Percentiles rank a stretch among this genome's conserved stretches.
These are phyloP conservation scores for Neobulgaria alba DNA, from an alignment of 2,329 filamentous ascomycete genomes.

Conservation along the genomic window DNA sequence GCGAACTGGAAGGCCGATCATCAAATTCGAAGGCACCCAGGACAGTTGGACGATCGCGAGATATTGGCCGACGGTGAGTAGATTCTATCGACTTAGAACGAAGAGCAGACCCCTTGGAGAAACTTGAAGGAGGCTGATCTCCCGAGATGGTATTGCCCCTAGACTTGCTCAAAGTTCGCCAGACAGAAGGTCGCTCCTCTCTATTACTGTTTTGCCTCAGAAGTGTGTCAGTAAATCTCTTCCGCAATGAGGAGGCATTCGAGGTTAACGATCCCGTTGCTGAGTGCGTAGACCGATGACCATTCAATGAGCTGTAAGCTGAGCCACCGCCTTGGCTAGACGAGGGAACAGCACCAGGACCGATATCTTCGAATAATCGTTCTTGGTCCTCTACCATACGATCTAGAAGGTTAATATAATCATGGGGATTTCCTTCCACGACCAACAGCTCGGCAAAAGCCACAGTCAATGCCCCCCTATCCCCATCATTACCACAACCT, in stretches of 20 bases:
- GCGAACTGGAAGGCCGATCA: slow-evolving; percentile 51
- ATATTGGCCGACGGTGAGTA: slow-evolving; percentile 46
- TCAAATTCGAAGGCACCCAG: slow-evolving; percentile 51
- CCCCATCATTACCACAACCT: slow-evolving; percentile 83
- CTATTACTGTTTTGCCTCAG: slow-evolving; percentile 72
- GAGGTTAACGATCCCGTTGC: slow-evolving; percentile 67
- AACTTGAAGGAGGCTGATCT: slow-evolving; percentile 45
- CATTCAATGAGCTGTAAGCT: slow-evolving; percentile 21
- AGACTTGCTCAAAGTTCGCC: slow-evolving; percentile 83
- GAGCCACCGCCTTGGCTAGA: slow-evolving; percentile 14
- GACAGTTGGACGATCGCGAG: slow-evolving; percentile 52
- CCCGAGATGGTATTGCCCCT: slow-evolving; percentile 49
- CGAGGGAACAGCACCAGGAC: slow-evolving; percentile 23
- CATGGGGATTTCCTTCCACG: slow-evolving; percentile 64
- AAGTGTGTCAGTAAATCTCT: slow-evolving; percentile 72
- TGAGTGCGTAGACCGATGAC: slow-evolving; percentile 21
- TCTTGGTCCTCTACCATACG: slow-evolving; percentile 85
- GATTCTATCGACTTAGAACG: slow-evolving; percentile 72
- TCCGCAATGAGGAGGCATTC: slow-evolving; percentile 76
- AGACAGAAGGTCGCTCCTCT: slow-evolving; percentile 65
- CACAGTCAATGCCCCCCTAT: slow-evolving; percentile 77
- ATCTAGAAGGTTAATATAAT: slow-evolving; percentile 84
- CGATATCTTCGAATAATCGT: slow-evolving; percentile 67
- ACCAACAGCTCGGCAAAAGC: slow-evolving; percentile 85
- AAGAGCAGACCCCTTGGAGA: slow-evolving; percentile 58